Conservation (phyloP, 768 basidiomycete species). For the Psilocybe cyanescens region DNA sequence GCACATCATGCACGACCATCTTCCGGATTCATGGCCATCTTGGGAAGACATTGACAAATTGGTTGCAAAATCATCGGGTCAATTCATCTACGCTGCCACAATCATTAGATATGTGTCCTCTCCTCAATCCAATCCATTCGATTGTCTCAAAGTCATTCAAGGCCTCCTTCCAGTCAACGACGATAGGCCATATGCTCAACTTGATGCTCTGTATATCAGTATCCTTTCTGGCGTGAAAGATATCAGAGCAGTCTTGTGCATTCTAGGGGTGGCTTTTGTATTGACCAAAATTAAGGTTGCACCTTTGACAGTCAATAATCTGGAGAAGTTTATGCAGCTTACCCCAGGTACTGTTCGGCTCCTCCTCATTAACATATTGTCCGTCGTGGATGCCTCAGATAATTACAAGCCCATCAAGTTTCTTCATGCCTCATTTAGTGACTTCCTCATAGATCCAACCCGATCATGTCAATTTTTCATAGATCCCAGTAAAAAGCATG, state of each 20-base stretch:
- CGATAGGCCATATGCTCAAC: conserved; percentile 11
- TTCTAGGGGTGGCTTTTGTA: background rate
- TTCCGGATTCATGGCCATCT: conserved; percentile 5
- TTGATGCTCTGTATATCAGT: conserved; percentile 10
- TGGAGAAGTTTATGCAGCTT: no score
- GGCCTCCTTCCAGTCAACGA: background rate
- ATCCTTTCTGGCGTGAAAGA: conserved; percentile 11
- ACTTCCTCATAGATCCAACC: background rate
- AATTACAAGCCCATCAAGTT: background rate
- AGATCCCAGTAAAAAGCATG: background rate
- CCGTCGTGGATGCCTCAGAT: no score
- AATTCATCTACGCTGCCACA: background rate
- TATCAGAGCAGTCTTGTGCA: background rate
- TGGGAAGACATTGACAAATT: conserved; percentile 1
- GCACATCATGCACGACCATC: background rate
- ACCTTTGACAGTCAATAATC: no score
- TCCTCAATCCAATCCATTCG: background rate
- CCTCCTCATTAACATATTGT: no score
- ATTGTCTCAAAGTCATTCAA: background rate
- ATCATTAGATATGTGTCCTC: conserved; percentile 11
- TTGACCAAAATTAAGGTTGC: no score
- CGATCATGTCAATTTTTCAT: background rate
- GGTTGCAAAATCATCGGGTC: conserved; percentile 8
- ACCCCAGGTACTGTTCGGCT: no score
- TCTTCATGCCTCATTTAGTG: conserved; percentile 4